Conservation (phyloP, 495 filamentous ascomycete species). For the Hypoxylon trugodes region DNA sequence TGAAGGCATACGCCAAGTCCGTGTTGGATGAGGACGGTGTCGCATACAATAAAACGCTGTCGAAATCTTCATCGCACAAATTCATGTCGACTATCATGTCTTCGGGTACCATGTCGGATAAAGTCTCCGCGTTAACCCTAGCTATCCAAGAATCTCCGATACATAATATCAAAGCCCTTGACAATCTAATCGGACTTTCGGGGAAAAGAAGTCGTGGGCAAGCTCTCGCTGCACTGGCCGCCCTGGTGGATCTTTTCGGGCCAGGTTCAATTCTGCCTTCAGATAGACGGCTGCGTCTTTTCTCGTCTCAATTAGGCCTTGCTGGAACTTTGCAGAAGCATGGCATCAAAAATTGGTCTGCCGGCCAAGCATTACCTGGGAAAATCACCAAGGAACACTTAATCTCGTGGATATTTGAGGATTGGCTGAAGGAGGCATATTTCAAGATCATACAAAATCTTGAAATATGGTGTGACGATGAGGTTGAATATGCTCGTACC, state of each 20-base stretch:
- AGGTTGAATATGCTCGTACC: constrained; percentile 88
- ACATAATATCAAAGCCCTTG: constrained; percentile 88
- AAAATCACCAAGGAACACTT: constrained; percentile 76
- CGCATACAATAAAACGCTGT: constrained; percentile 62
- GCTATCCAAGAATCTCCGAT: constrained; percentile 94
- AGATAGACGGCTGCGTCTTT: constrained; percentile 80
- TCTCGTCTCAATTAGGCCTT: constrained; percentile 81
- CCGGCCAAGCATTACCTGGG: constrained; percentile 71
- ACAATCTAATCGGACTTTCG: constrained; percentile 79
- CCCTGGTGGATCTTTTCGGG: constrained; percentile 91
- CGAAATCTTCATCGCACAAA: constrained; percentile 81
- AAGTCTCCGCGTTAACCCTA: constrained; percentile 92
- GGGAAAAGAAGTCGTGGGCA: constrained; percentile 92
- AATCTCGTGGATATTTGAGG: constrained; percentile 90
- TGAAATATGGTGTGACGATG: constrained; percentile 90
- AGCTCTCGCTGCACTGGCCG: constrained; percentile 87
- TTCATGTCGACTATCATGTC: constrained; percentile 98
- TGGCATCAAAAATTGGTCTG: constrained; percentile 65
- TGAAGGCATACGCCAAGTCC: constrained; percentile 77
- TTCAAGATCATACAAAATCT: constrained; percentile 91
- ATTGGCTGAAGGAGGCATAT: constrained; percentile 90
- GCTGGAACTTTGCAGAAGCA: constrained; percentile 70
- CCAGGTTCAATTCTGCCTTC: constrained; percentile 84
- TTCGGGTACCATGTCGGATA: constrained; percentile 94
- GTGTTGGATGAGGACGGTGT: constrained; percentile 77